These are phyloP conservation scores for Triangularia verruculosa DNA, from an alignment of 2,329 filamentous ascomycete species.

Conservation along the genomic window DNA sequence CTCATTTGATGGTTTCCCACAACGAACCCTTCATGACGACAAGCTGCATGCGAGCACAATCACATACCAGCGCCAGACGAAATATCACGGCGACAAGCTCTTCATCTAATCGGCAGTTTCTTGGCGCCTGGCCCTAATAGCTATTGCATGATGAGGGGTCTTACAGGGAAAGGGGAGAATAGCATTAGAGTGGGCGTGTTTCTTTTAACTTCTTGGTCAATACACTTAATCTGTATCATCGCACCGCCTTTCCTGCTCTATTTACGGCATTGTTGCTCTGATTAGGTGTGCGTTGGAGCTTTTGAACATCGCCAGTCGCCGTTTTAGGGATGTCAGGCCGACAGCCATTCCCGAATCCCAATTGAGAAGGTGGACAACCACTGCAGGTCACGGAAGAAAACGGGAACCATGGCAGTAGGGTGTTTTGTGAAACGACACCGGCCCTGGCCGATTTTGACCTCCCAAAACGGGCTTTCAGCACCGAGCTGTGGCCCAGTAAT, in stretches of 20 bases:
- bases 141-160: neutral
- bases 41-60: conserved; percentile 6
- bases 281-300: neutral
- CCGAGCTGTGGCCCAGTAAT: neutral
- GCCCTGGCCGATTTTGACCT: neutral
- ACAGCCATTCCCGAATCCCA: neutral
- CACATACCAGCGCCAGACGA: conserved; percentile 37
- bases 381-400: neutral
- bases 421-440: neutral
- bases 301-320: too few relatives aligned
- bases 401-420: neutral
- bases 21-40: conserved; percentile 41
- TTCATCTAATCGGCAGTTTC: conserved; percentile 38
- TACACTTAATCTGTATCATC: neutral
- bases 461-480: neutral
- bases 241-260: neutral
- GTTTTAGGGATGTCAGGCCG: neutral
- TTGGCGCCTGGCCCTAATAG: neutral
- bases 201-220: neutral
- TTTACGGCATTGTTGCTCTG: neutral
- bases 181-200: neutral
- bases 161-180: neutral
- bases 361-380: neutral
- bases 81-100: conserved; percentile 51
- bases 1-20: conserved; percentile 64